A percentile compares a stretch with the other conserved stretches of the same genome.
Evolutionary conservation across 768 basidiomycete species (phyloP).

Genomic region (Cystobasidium onofrii): DNA sequence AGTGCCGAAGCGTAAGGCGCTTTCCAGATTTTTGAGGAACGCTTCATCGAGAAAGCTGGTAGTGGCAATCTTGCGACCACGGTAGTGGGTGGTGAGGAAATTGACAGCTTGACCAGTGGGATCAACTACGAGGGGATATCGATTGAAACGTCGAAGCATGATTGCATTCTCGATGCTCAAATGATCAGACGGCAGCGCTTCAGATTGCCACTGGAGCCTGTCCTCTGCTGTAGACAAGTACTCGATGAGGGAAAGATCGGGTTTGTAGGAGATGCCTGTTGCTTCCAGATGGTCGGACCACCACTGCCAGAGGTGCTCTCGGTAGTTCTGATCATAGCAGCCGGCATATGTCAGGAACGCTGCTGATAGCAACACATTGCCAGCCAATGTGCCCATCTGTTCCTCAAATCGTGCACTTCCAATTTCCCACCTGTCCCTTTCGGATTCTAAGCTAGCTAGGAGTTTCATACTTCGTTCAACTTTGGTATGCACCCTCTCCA

Average conservation of each 20-base stretch:
- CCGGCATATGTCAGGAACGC: conserved; percentile 95
- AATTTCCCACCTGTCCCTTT: conserved; percentile 84
- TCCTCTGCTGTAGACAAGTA: conserved; percentile 96
- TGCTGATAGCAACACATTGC: conserved; percentile 88
- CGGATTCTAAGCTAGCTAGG: conserved; percentile 86
- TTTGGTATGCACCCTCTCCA: conserved; percentile 95
- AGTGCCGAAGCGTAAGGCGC: conserved; percentile 96
- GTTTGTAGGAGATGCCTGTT: conserved; percentile 83
- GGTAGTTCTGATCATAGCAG: conserved; percentile 97
- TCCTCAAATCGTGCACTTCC: conserved; percentile 92
- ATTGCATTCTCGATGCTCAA: conserved; percentile 98
- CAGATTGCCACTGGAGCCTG: conserved; percentile 88
- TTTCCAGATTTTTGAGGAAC: conserved; percentile 96
- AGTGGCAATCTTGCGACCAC: conserved; percentile 90
- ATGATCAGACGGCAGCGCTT: conserved; percentile 88
- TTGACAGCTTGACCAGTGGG: conserved; percentile 94
- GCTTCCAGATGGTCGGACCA: conserved; percentile 84
- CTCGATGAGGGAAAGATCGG: conserved; percentile 83
- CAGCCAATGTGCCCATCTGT: conserved; percentile 97
- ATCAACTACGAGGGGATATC: conserved; percentile 95
- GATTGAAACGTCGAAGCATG: conserved; percentile 95
- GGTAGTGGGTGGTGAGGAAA: conserved; percentile 89
- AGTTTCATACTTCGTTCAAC: conserved; percentile 95
- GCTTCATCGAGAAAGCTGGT: conserved; percentile 98
- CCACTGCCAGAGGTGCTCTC: conserved; percentile 92